Conservation (phyloP, 2,329 filamentous ascomycete species). For the Apiospora marii region DNA sequence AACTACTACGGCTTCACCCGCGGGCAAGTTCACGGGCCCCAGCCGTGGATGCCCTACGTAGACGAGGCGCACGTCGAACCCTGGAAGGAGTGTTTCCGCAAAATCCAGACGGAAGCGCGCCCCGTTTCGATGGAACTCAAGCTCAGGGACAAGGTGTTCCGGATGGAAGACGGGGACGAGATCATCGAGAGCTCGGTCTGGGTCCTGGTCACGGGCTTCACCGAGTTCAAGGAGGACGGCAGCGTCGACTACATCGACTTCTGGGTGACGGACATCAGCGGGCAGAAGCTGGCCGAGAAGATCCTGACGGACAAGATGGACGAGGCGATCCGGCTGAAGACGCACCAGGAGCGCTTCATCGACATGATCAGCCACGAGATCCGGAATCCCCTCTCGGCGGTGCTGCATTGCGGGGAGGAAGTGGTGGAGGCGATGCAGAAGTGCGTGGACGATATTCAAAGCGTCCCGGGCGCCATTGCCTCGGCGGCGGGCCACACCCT, state of each 20-base stretch:
- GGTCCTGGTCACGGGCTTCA: constrained; percentile 36
- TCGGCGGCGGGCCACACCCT: neutral
- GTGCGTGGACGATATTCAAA: constrained; percentile 26
- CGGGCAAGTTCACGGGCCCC: constrained; percentile 27
- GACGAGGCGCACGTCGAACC: constrained; percentile 32
- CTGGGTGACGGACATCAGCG: constrained; percentile 40
- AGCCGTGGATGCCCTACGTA: constrained; percentile 37
- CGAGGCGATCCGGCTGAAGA: constrained; percentile 38
- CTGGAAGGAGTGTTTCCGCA: constrained; percentile 32
- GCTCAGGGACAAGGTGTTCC: constrained; percentile 34
- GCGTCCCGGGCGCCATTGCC: neutral
- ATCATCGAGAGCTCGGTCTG: constrained; percentile 35
- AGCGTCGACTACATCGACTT: constrained; percentile 39
- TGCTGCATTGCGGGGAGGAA: constrained; percentile 41
- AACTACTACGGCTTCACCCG: constrained; percentile 34
- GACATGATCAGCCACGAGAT: constrained; percentile 43
- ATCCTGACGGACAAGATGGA: constrained; percentile 39
- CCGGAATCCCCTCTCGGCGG: constrained; percentile 39
- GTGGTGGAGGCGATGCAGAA: constrained; percentile 38
- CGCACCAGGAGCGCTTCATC: constrained; percentile 40
- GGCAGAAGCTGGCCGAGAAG: constrained; percentile 38
- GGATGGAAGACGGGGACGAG: constrained; percentile 34
- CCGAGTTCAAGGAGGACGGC: constrained; percentile 35
- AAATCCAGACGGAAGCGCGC: constrained; percentile 27
- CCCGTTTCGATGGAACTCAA: constrained; percentile 36